Percentiles rank a stretch among this genome's conserved stretches.
Evolutionary conservation across 441 rosid species (phyloP).

Genomic region (Codiaeum variegatum): DNA sequence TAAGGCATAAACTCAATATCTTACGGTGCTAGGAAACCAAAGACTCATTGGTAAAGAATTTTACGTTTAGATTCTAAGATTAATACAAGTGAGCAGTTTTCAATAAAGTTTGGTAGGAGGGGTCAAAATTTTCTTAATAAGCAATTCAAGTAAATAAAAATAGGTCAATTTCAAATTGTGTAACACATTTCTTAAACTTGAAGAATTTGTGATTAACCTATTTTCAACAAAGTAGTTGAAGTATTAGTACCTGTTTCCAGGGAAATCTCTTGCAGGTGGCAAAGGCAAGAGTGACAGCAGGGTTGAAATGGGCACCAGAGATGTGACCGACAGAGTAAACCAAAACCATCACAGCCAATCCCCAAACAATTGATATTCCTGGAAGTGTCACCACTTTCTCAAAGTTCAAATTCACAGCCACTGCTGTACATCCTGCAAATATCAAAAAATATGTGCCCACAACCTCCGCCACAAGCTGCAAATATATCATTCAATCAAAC

Average conservation of each 20-base stretch:
- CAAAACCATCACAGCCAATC: conserved; percentile 77
- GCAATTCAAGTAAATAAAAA: background rate
- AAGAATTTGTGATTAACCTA: conserved; percentile 19
- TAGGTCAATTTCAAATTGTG: background rate
- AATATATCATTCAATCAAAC: background rate
- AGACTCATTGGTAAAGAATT: too few relatives aligned
- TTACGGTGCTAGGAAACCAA: too few relatives aligned
- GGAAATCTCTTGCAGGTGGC: conserved; percentile 81
- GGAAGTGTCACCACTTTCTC: conserved; percentile 66
- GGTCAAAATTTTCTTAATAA: background rate
- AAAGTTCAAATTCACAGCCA: conserved; percentile 61
- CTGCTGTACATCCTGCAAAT: conserved; percentile 80
- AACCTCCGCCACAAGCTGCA: conserved; percentile 75
- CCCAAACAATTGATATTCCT: conserved; percentile 83
- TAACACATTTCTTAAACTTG: conserved; percentile 1
- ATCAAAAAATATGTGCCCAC: conserved; percentile 84
- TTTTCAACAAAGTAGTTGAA: background rate
- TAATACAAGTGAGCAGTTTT: background rate
- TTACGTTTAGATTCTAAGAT: background rate
- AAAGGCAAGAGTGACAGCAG: conserved; percentile 87
- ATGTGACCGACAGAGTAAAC: conserved; percentile 90
- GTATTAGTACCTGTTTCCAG: conserved; percentile 51
- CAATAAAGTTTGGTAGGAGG: background rate
- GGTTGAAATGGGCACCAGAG: conserved; percentile 97
- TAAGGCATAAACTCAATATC: too few relatives aligned